These are phyloP conservation scores for Grigorovia yakushimaensis DNA, from an alignment of 805 yeast species.

Conservation along the genomic window DNA sequence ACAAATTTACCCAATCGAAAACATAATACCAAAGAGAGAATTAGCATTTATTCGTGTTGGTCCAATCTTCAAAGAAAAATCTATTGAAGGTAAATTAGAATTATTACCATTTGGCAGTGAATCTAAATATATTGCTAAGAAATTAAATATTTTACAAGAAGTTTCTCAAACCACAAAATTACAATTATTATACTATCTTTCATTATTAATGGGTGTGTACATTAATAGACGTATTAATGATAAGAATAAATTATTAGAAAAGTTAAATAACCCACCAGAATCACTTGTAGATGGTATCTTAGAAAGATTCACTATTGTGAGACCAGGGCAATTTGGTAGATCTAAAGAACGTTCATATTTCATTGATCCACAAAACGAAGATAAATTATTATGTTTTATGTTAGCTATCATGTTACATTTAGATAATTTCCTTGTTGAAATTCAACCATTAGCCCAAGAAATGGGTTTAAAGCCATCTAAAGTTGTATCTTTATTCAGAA, in stretches of 20 bases:
- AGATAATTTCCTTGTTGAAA: conserved; percentile 63
- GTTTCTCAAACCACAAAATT: conserved; percentile 45
- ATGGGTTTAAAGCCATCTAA: conserved; percentile 70
- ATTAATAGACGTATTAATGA: conserved; percentile 57
- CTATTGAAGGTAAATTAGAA: conserved; percentile 40
- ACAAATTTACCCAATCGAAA: conserved; percentile 67
- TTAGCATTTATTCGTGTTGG: conserved; percentile 54
- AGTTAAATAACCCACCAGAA: conserved; percentile 65
- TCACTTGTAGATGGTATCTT: conserved; percentile 61
- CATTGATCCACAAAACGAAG: conserved; percentile 83
- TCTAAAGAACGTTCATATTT: conserved; percentile 67
- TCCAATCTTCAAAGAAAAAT: conserved; percentile 47
- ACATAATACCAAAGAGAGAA: conserved; percentile 61
- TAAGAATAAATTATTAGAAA: conserved; percentile 48
- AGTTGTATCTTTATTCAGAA: conserved; percentile 57
- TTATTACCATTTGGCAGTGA: conserved; percentile 48
- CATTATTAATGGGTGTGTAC: conserved; percentile 73
- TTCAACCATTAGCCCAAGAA: conserved; percentile 78
- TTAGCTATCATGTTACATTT: conserved; percentile 65
- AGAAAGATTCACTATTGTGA: conserved; percentile 57
- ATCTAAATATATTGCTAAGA: conserved; percentile 46
- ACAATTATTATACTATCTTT: conserved; percentile 69
- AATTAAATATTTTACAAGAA: conserved; percentile 32
- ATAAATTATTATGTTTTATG: conserved; percentile 71
- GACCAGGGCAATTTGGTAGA: conserved; percentile 58